Base-by-base conservation (phyloP, 345 rosid species). In the Sonneratia caseolaris region DNA sequence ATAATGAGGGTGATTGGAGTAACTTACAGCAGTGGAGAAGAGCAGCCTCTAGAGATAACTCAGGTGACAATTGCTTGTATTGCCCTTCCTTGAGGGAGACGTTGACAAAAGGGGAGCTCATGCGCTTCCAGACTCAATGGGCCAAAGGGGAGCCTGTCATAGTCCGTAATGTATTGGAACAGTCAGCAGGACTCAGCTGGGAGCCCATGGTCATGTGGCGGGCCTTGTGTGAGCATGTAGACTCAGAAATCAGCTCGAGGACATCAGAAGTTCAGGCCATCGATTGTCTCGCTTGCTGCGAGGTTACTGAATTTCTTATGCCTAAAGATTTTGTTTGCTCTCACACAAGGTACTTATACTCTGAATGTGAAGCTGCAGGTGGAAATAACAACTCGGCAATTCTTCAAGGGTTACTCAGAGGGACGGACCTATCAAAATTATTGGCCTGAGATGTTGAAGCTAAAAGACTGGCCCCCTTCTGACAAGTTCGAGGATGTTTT, bases 191-290 rank as follows among this genome's bases (percentile, higher is more conserved):
- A 77, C 82, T 94, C 75, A 94, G 97, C 82, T 94, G 98, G 98
- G 97, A 94, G 69, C 98, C 98, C 16, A 86, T 78, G 96, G 98
- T 94, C 66, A 94, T 94, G 95, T 85, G 91, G 95, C 92, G 96
- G 40, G 97, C 97, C 37, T 80, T 94, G 72, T 86, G 92, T 42
- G 70, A 68, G 37, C 36, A 68, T 45, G 53, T 43, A 14, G 24
- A 68, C 37, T 13, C 37, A 3, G 37, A 68, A 2, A 43, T 68
- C 27, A n/a, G 70, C 27, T 42, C 53, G 13, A 67, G 42, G 35
- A 24, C 55, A 43, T 68, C 53, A 12, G 55, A 43, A 43, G 56
- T 68, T 15, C 56, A 35, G 4, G 55, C 55, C 14, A 81, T 92
- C 37, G 98, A 92, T 81, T 92, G 95, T 74, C 83, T 92, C 35